Conservation (phyloP, 2,329 filamentous ascomycete species). For the Colletotrichum higginsianum region DNA sequence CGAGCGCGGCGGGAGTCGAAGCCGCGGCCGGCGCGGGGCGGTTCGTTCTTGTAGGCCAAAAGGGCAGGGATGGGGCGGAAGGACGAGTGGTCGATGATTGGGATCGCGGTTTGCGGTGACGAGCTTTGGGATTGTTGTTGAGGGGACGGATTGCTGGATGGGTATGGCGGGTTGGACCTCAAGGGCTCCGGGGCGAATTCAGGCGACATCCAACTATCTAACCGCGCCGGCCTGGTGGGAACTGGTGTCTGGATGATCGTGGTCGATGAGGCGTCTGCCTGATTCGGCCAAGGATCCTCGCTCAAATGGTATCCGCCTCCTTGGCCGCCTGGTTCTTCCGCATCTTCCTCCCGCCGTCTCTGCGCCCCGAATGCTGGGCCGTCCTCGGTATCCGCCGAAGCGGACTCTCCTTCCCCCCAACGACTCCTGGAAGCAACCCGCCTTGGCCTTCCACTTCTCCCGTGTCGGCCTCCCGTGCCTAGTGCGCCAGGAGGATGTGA, state of each 20-base stretch:
- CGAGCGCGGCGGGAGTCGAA: slow-evolving; percentile 12
- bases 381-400: neutral
- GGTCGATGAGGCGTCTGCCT: neutral
- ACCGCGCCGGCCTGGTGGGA: neutral
- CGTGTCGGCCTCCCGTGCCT: neutral
- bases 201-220: neutral
- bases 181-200: neutral
- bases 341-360: neutral
- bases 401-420: neutral
- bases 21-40: slow-evolving; percentile 15
- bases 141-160: neutral
- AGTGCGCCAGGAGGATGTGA: neutral
- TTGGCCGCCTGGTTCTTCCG: no score
- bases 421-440: neutral
- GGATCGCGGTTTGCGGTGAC: neutral
- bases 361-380: neutral
- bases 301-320: neutral
- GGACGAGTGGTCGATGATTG: neutral
- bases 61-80: neutral
- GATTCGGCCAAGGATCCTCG: neutral
- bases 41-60: slow-evolving; percentile 17
- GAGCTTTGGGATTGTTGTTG: neutral
- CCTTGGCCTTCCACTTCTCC: neutral
- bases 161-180: neutral
- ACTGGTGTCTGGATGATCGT: neutral